Conservation (phyloP, 768 basidiomycete genomes). For the Suillus clintonianus region DNA sequence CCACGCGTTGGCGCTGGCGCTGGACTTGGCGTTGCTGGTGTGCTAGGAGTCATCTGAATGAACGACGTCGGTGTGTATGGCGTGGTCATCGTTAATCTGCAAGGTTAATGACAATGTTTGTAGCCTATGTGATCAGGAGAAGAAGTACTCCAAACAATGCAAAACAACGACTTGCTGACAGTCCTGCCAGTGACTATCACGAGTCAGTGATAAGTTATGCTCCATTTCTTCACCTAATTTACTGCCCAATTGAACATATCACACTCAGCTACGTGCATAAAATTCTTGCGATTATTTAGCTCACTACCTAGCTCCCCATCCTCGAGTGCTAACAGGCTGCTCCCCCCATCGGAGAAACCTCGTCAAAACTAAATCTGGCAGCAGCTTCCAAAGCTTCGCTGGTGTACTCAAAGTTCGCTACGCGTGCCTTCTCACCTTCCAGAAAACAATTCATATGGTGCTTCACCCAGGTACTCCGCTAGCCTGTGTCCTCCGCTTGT, state of each 20-base stretch:
- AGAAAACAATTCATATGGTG: no score
- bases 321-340: neutral
- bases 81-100: slow-evolving; percentile 21
- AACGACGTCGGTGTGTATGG: slow-evolving; percentile 23
- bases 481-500: no score
- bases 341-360: neutral
- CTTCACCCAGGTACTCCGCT: no score
- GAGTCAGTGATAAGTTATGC: no score
- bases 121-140: neutral
- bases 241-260: no score
- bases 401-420: no score
- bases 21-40: slow-evolving; percentile 18
- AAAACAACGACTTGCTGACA: neutral
- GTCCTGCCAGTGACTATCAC: no score
- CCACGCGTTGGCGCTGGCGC: slow-evolving; percentile 20
- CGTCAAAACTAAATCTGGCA: slow-evolving; percentile 45
- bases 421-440: no score
- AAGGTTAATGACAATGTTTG: neutral
- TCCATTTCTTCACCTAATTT: no score
- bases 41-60: slow-evolving; percentile 24
- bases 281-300: no score
- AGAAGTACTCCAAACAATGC: neutral
- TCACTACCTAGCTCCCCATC: no score
- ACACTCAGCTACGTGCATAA: no score
- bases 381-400: slow-evolving; percentile 40